A percentile compares a stretch with the other conserved stretches of the same genome.
phyloP scores from a whole-genome alignment of 2,329 filamentous ascomycete genomes.

The Colletotrichum costaricense region DNA sequence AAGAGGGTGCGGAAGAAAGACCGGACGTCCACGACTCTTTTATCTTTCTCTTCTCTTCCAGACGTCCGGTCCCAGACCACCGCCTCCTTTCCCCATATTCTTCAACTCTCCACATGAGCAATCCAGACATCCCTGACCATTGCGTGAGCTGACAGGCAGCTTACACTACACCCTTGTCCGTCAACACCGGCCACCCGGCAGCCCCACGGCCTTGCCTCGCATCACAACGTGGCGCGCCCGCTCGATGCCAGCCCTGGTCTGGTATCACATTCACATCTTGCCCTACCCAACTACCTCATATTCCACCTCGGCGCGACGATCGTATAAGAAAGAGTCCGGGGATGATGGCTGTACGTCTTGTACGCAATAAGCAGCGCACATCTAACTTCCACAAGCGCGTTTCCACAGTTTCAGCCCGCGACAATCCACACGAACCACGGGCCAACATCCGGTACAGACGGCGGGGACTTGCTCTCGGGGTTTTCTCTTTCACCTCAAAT shows the following conservation, averaged over 20 bases:
- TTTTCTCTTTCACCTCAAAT: neutral
- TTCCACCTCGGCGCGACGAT: neutral
- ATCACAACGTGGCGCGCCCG: constrained; percentile 13
- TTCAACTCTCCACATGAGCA: neutral
- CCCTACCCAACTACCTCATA: neutral
- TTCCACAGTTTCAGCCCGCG: constrained; percentile 35
- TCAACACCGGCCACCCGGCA: neutral
- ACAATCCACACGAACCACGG: constrained; percentile 25
- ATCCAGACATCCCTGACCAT: neutral
- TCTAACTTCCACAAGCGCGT: constrained; percentile 13
- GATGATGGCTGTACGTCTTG: neutral
- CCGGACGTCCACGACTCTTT: neutral
- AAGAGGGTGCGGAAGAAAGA: neutral
- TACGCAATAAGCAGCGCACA: neutral
- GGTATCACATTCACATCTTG: neutral
- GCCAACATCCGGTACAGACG: constrained; percentile 1
- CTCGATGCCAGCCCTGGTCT: neutral
- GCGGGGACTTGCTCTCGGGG: neutral
- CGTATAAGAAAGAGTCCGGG: neutral
- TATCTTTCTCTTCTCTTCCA: constrained; percentile 5
- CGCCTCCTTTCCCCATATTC: neutral
- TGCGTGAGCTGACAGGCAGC: neutral
- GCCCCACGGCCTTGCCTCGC: neutral
- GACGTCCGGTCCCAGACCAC: neutral
- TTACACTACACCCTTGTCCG: neutral